Evolutionary conservation across 2,329 filamentous ascomycete genomes (phyloP), one percentile per base, ranked within the genome.

Genomic region (Fusarium mangiferae): DNA sequence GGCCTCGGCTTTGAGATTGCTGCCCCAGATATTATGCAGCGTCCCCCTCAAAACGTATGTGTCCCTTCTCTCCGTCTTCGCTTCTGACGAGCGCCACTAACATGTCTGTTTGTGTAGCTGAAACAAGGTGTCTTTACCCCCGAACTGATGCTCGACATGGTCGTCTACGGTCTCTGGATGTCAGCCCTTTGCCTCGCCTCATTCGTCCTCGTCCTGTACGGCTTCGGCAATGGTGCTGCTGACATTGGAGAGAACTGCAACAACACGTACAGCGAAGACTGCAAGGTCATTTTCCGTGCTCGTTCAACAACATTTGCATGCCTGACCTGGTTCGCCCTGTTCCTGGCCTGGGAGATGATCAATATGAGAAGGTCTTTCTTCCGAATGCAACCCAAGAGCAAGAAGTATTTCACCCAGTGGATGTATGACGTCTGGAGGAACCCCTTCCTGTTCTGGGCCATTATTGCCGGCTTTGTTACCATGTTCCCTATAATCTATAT

Each of bases 261-360:
- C 82, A 85, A 87, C 48, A 73, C 77, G 1, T 90, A 90, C 78
- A 84, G 81, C 18, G 76, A 82, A 1, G 80, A 80, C 12, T 93
- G 91, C 78, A 85, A 88, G 45, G 85, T 87, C 0, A 89, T 92
- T 10, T 93, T 91, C 85, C 89, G 90, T 22, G 92, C 92, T 3
- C 90, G 92, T 12, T 91, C 91, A 1, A 93, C 92, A 2, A 92
- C 90, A 11, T 94, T 94, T 79, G 91, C 91, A 24, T 92, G 89
- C 72, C 84, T 94, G 62, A 94, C 92, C 3, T 94, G 92, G 92
- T 92, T 91, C 66, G 91, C 91, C 0, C 87, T 94, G 30, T 93
- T 94, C 84, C 86, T 93, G 15, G 92, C 92, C 1, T 94, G 92
- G 92, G 91, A 94, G 78, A 92, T 93, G 87, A 85, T 93, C 68